Evolutionary conservation across 2,329 filamentous ascomycete species (phyloP), one percentile per base, ranked within the genome.

Genomic region (Geosmithia morbida): DNA sequence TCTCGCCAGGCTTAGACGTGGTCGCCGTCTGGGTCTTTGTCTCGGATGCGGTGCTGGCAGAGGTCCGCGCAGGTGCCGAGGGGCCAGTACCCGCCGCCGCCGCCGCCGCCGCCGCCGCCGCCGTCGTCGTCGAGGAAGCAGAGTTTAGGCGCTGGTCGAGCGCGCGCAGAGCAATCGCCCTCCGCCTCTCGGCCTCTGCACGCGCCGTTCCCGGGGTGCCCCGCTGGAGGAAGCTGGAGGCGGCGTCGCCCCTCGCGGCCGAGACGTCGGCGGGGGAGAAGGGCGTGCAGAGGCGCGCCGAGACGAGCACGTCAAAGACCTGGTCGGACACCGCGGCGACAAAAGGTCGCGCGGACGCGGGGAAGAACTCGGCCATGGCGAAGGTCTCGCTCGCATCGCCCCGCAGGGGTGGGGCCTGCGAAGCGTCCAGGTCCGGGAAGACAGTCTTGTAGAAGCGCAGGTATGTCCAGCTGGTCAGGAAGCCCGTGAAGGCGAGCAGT

Each of bases 321-420:
- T 79, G 72, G 55, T 87, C 81, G 11, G 85, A 76, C n/a, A 94
- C 61, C 10, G 79, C 74, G 16, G 82, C 77, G 41, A 97, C 74
- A 14, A 86, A 70, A 0, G 87, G 85, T 61, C 96, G 90, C 41
- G 85, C 69, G 2, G 83, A 79, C 45, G 84, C 85, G 0, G 92
- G 92, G 68, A 97, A 97, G 71, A 98, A 95, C 57, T 92, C 87
- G 53, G 88, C 83, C 62, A 98, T 94, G 7, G 89, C 85, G 61
- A 98, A 98, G 0, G 89, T 95, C 65, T 98, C 92, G 63, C 86
- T 94, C 37, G 92, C 87, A 62, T 98, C 92, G 52, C 92, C 92
- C 53, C 83, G 85, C 55, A 94, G 77, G 8, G 75, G 70, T 5
- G 72, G 60, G 2, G 74, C 64, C 57, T 83, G 79, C 10, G 74